Evolutionary conservation across 2,329 filamentous ascomycete species (phyloP).

Genomic region (Fusarium paranaense): DNA sequence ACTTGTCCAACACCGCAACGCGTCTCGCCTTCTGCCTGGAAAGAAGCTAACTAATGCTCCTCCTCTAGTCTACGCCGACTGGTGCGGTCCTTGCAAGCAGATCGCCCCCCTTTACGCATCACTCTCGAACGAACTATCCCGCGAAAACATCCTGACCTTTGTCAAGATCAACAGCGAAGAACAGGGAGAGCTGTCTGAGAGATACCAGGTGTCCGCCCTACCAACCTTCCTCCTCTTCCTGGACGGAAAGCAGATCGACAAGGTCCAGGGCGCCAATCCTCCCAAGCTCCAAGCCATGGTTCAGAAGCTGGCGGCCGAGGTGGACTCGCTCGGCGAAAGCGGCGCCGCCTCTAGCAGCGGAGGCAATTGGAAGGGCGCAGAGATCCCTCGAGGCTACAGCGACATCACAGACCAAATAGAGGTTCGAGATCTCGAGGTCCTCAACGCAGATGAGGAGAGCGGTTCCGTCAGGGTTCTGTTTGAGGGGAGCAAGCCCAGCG

Average conservation of each 20-base stretch:
- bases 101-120: conserved; percentile 87
- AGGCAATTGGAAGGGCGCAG: conserved; percentile 77
- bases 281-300: conserved; percentile 77
- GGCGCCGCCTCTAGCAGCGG: conserved; percentile 55
- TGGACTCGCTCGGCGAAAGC: conserved; percentile 64
- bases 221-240: conserved; percentile 95
- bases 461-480: conserved; percentile 82
- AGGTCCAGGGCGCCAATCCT: conserved; percentile 80
- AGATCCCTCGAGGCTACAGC: conserved; percentile 81
- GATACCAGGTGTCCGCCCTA: conserved; percentile 80
- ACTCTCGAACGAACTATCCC: conserved; percentile 77
- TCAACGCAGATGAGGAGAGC: conserved; percentile 85
- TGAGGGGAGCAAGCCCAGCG: conserved; percentile 73
- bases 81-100: conserved; percentile 85
- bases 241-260: conserved; percentile 74
- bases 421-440: conserved; percentile 80
- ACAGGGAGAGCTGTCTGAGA: conserved; percentile 77
- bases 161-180: conserved; percentile 87
- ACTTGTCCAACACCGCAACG: conserved; percentile 22
- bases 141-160: conserved; percentile 81
- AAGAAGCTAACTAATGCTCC: conserved; percentile 27
- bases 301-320: conserved; percentile 76
- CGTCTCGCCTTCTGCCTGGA: conserved; percentile 19
- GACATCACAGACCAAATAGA: conserved; percentile 90
- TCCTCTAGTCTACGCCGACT: conserved; percentile 82